Evolutionary conservation across 139 green algal genomes (phyloP), one percentile per base, ranked within the genome.

Genomic region (Chlamydomonas schloesseri): DNA sequence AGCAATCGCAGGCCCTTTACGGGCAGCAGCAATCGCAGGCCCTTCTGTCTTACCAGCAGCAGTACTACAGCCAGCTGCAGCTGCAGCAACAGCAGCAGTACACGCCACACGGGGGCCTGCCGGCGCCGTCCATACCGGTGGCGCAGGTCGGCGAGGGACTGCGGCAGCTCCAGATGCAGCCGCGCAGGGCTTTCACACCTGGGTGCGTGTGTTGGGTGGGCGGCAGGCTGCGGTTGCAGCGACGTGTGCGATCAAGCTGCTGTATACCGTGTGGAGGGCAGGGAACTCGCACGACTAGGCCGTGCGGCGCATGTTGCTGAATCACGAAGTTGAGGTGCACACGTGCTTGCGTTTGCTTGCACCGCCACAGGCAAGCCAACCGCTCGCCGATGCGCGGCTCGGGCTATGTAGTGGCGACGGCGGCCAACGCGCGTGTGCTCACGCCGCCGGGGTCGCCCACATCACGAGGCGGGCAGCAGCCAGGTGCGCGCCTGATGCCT

Each of bases 301-400:
- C 13, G 53, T 58, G 53, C 53, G 13, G 53, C 53, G 13, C 55
- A 8, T 21, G 20, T 4, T 60, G 55, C 55, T 3, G 6, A 21
- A 60, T 4, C 55, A 60, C 55, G 8, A 60, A 26, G 55, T 60
- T 60, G 18, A 4, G 18, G 8, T 2, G 18, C 2, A 24, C 55
- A 60, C 10, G 24, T n/a, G 23, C 23, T 31, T 42, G 65, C 65
- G 15, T 42, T 18, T 29, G 11, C 6, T 34, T 28, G 53, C 26
- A 9, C 11, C 23, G 21, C 23, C 23, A 0, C 36, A 84, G 78
- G 42, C 78, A 74, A 74, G 33, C 28, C 46, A 74, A 24, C 42
- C 42, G 64, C 18, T 84, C 78, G n/a, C 78, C 78, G 14, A 42
- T 84, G n/a, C 64, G 78, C n/a, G 78, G 78, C 64, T 84, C 78